phyloP scores from a whole-genome alignment of 495 filamentous ascomycete species.

The Penicillium egyptiacum region DNA sequence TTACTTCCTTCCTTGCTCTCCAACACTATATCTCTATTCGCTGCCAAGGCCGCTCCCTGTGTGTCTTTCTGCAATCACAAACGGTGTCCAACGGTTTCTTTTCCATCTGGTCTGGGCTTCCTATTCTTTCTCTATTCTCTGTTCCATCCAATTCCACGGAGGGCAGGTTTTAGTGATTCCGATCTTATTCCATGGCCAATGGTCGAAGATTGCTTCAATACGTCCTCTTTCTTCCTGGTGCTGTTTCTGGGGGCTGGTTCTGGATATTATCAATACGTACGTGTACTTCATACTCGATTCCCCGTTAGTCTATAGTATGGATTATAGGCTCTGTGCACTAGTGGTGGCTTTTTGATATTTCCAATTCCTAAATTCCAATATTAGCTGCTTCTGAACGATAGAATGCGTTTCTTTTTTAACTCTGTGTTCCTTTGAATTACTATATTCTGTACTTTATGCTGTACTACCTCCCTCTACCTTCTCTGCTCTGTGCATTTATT shows the following conservation, averaged over 20 bases:
- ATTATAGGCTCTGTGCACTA: not conserved
- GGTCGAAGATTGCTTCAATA: not conserved
- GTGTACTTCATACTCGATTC: not conserved
- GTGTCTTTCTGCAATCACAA: not conserved
- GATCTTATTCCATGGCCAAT: not conserved
- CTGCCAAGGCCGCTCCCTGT: not conserved
- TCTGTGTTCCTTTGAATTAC: not conserved
- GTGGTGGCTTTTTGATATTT: not conserved
- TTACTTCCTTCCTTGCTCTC: not conserved
- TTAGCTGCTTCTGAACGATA: not conserved
- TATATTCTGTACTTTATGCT: not conserved
- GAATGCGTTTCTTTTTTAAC: not conserved
- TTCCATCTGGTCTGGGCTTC: not conserved
- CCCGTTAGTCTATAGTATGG: not conserved
- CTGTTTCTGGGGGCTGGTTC: not conserved
- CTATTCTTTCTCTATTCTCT: not conserved
- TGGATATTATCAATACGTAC: not conserved
- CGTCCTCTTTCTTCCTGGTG: not conserved
- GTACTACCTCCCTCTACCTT: not conserved
- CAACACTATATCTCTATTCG: not conserved
- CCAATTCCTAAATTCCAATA: not conserved
- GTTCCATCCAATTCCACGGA: not conserved
- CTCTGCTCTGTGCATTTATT: not conserved
- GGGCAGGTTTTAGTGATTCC: not conserved
- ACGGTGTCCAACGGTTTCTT: slow-evolving; percentile 3